Evolutionary conservation across 495 filamentous ascomycete genomes (phyloP).

Genomic region (Aspergillus mulundensis): DNA sequence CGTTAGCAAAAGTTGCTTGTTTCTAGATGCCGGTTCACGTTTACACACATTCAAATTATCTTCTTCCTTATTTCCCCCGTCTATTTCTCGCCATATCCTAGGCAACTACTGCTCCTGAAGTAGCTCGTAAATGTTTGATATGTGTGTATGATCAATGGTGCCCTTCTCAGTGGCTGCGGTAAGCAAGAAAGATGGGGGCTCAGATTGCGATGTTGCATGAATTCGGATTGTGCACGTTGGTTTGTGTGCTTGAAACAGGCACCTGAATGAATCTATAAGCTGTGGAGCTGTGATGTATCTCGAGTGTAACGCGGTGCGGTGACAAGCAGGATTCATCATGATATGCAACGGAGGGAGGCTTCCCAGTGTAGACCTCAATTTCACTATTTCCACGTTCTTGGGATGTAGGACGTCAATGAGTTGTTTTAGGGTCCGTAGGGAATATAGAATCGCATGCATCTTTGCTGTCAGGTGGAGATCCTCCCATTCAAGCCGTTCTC

Average conservation of each 20-base stretch:
- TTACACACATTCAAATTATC: neutral
- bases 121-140: constrained; percentile 4
- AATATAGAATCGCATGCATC: constrained; percentile 59
- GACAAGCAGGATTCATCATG: constrained; percentile 26
- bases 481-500: constrained; percentile 45
- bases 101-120: constrained; percentile 6
- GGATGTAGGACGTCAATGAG: constrained; percentile 31
- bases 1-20: constrained; percentile 19
- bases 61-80: neutral
- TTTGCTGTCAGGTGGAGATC: constrained; percentile 62
- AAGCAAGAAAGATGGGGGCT: neutral
- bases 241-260: neutral
- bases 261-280: constrained; percentile 16
- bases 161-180: neutral
- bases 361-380: constrained; percentile 15
- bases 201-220: neutral
- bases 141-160: neutral
- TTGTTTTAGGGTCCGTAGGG: constrained; percentile 61
- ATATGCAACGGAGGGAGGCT: constrained; percentile 31
- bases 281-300: constrained; percentile 2
- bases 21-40: neutral
- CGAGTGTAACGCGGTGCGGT: constrained; percentile 17
- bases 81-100: neutral
- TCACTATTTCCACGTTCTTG: neutral
- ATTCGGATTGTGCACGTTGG: neutral